Evolutionary conservation across 805 yeast genomes (phyloP).

Genomic region (Debaryomyces maramus): DNA sequence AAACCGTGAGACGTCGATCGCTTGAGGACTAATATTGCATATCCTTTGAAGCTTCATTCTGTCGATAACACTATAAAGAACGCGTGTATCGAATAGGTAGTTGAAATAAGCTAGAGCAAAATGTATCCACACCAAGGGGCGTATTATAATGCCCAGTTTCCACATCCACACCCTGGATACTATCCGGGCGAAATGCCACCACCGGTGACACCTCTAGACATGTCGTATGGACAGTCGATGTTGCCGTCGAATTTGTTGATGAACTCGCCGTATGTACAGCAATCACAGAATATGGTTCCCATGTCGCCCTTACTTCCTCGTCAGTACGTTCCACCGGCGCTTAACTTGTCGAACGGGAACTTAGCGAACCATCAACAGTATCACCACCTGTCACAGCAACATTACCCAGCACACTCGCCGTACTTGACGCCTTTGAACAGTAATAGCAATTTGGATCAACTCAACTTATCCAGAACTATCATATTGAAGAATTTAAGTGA

Average conservation of each 20-base stretch:
- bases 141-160: slow-evolving; percentile 1
- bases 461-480: slow-evolving; percentile 39
- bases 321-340: slow-evolving; percentile 16
- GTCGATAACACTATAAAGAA: too few relatives aligned
- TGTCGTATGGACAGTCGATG: slow-evolving; percentile 58
- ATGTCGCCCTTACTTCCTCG: slow-evolving; percentile 3
- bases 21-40: too few relatives aligned
- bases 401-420: slow-evolving; percentile 11
- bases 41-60: too few relatives aligned
- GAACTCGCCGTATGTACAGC: slow-evolving; percentile 58
- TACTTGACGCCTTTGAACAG: slow-evolving; percentile 14
- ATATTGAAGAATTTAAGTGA: slow-evolving; percentile 29
- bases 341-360: slow-evolving; percentile 3
- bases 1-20: too few relatives aligned
- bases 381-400: slow-evolving; percentile 5
- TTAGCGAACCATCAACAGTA: slow-evolving; percentile 7
- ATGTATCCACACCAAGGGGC: slow-evolving; percentile 4
- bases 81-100: too few relatives aligned
- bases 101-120: too few relatives aligned
- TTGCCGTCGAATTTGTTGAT: slow-evolving; percentile 62
- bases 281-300: slow-evolving; percentile 13
- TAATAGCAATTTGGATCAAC: slow-evolving; percentile 28
- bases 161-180: slow-evolving; percentile 6
- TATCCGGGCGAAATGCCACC: slow-evolving; percentile 5
- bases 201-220: slow-evolving; percentile 53